These are phyloP conservation scores for Cinnamomum chago DNA, from an alignment of 164 flowering plant species.

Conservation along the genomic window DNA sequence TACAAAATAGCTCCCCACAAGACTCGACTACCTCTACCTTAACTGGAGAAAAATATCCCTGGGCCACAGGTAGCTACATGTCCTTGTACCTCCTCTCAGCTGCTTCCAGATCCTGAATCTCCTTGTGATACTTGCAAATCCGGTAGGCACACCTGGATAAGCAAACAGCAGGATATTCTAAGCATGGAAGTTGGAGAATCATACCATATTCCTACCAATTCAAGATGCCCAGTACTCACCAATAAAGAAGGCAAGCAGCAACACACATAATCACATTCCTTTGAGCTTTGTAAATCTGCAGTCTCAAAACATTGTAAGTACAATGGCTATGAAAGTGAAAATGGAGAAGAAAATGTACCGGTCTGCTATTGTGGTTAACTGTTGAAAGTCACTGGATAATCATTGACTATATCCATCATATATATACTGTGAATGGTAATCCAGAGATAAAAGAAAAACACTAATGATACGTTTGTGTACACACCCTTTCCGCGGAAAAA, in stretches of 20 bases:
- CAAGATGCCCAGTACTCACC: conserved; percentile 37
- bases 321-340: too few species aligned
- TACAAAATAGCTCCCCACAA: background rate
- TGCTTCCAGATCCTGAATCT: conserved; percentile 67
- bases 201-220: background rate
- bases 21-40: background rate
- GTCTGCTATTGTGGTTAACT: background rate
- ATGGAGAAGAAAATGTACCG: background rate
- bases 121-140: conserved; percentile 65
- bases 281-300: conserved; percentile 90
- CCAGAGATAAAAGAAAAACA: background rate
- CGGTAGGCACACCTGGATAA: conserved; percentile 66
- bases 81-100: conserved; percentile 80
- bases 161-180: background rate
- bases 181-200: background rate
- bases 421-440: background rate
- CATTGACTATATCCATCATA: too few species aligned
- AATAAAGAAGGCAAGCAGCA: conserved; percentile 73
- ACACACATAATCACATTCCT: conserved; percentile 77
- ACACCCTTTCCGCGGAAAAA: too few species aligned
- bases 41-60: background rate
- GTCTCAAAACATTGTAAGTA: background rate
- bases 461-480: too few species aligned
- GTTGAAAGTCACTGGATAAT: background rate
- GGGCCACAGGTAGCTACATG: conserved; percentile 29